Base-by-base conservation (phyloP, 1,284 basidiomycete genomes). In the Cutaneotrichosporon cavernicola region DNA sequence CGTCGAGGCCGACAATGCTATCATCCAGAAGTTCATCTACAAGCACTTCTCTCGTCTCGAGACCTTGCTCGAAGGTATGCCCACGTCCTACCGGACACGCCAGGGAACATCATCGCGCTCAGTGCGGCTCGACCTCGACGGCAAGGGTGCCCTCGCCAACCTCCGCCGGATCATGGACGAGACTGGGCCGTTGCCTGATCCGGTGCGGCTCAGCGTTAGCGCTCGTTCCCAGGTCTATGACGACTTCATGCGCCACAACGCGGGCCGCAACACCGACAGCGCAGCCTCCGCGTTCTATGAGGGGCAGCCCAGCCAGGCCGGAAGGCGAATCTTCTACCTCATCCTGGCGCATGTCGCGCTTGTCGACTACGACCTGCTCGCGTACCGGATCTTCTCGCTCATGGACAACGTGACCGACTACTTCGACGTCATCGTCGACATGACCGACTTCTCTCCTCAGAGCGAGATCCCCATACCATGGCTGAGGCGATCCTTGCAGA, bases 391-490 rank as follows among this genome's bases (percentile, higher is more conserved):
- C 58, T 87, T 93, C 80, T 89, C 88, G 82, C 91, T 88, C 1
- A 53, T 81, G 38, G 75, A 77, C 46, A 76, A 76, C 31, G 69
- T 80, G 34, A 74, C 71, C 16, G 76, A 78, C 56, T 72, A 72
- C 14, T 91, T 90, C 74, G 89, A 92, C 64, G 80, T 95, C 34
- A 85, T 95, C 69, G 79, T 93, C 56, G 92, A 94, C 73, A 89
- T 89, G 77, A 94, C 92, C 30, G 86, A 85, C 22, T 92, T 92
- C 75, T 85, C 87, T 2, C 82, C 89, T 7, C 84, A 86, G 5
- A 90, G 88, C 0, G 91, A 93, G 77, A 82, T 92, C 16, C 91
- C 91, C 0, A 81, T 90, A 11, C 87, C 89, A 66, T 93, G 90
- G 89, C 76, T 92, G 57, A 91, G 90, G 74, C 88, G 87, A 63